Base-by-base conservation (phyloP, 352 stramenopile species). In the Pythium aquatile region DNA sequence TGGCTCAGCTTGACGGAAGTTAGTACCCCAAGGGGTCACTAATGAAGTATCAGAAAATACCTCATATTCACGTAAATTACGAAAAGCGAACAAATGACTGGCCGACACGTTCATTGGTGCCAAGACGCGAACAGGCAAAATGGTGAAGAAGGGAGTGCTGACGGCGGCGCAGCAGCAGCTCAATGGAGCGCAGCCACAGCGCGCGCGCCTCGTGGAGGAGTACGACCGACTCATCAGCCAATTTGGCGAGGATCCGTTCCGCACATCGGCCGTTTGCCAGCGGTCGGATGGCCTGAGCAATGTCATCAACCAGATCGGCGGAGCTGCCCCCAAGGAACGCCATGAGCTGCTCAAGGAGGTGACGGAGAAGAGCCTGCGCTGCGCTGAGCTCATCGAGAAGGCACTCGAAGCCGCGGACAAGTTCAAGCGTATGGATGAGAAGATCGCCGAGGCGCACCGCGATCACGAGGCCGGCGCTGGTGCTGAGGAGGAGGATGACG, bases 371-470 rank as follows among this genome's bases (percentile, higher is more conserved):
- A 92, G 82, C 40, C 48, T 94, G 54, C 83, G 77, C 2, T 92
- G 85, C 58, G 87, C 83, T 5, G 76, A 93, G 60, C 74, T 96
- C 51, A 90, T 96, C 26, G 80, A 89, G 58, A 75, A 86, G 69
- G 83, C 76, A 65, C 71, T 96, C 24, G 72, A 80, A 44, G 65
- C 79, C 1, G 76, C 78, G 14, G 63, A 72, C 10, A 67, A 66
- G 29, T 73, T 95, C 20, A 81, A 69, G n/a, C 68, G 68, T 42
- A 58, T 85, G 37, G 72, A 90, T 48, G 72, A 74, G 52, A 77
- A 76, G 42, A 67, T 91, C 5, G 61, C 67, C 0, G 24, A 63
- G 14, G 74, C 73, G 0, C 58, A 75, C n/a, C 58, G 72, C 10
- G 49, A 66, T 13, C 57, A 55, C 24, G 73, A 57, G 13, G 55